These are phyloP conservation scores for Pleurotus ostreatus DNA, from an alignment of 768 basidiomycete species.

Conservation along the genomic window DNA sequence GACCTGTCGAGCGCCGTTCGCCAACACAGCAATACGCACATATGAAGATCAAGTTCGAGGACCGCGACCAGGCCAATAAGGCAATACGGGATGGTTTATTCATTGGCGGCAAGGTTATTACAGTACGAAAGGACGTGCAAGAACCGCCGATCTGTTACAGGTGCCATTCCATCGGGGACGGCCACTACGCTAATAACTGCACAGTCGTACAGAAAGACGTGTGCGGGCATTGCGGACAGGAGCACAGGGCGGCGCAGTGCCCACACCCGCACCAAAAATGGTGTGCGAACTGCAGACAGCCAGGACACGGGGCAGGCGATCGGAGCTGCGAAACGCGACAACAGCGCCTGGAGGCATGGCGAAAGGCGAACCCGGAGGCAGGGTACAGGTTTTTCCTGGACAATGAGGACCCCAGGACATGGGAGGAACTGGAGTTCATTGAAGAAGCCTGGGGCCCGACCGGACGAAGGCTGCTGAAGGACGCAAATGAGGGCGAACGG, in stretches of 20 bases:
- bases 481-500: background rate
- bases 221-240: slow-evolving; percentile 14
- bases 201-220: background rate
- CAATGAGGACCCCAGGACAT: slow-evolving; percentile 6
- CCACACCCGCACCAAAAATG: background rate
- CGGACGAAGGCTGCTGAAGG: background rate
- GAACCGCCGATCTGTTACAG: slow-evolving; percentile 15
- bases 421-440: background rate
- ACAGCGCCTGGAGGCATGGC: slow-evolving; percentile 5
- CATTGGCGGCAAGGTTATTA: slow-evolving; percentile 12
- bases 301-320: slow-evolving; percentile 25
- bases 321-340: slow-evolving; percentile 17
- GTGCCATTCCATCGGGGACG: slow-evolving; percentile 12
- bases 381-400: slow-evolving; percentile 16
- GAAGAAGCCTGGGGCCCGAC: background rate
- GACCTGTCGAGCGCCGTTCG: slow-evolving; percentile 13
- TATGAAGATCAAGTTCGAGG: slow-evolving; percentile 16
- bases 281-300: slow-evolving; percentile 21
- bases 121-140: slow-evolving; percentile 10
- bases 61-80: slow-evolving; percentile 12
- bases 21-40: slow-evolving; percentile 18
- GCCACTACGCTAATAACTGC: slow-evolving; percentile 16
- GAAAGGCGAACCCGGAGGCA: slow-evolving; percentile 11
- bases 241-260: slow-evolving; percentile 16
- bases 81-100: slow-evolving; percentile 10